Base-by-base conservation (phyloP, 2,329 filamentous ascomycete genomes). In the Botrytis deweyae region DNA sequence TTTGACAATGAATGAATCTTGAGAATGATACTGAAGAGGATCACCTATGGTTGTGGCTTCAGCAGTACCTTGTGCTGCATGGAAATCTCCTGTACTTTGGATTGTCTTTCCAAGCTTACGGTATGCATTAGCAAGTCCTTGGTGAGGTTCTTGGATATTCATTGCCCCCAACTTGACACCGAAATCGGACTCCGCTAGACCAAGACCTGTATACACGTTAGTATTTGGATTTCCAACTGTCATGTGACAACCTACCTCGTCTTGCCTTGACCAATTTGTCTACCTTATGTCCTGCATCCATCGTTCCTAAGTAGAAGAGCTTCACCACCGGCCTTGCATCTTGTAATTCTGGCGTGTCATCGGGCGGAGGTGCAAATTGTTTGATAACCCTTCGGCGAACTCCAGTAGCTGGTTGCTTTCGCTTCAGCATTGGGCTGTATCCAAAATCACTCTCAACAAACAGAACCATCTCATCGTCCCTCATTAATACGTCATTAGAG, bases 381-480 rank as follows among this genome's bases (percentile, higher is more conserved):
- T 99, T 99, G 82, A 99, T 87, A 75, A 98, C 92, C 85, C 98
- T 98, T 81, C 96, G 89, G 76, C 96, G 90, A 78, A 99, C 94
- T 62, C 96, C 96, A 1, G 96, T 99, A 14, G 96, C 96, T 36
- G 96, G 96, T 83, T 99, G 96, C 86, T 97, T 97, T 87, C 94
- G 94, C 82, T 95, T 92, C 65, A 98, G 91, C 80, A 98, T 92
- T 1, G 96, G 96, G 80, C 94, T 98, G 83, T 99, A 99, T 59
- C 96, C 96, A 82, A 98, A 98, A 82, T 99, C 96, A 81, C 94
- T 97, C 84, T 99, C 96, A n/a, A 99, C 94, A 80, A 99, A 99
- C 75, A 98, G 91, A 8, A 98, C 90, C 90, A 98, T 95, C 84
- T 99, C 96, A 76, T 98, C 95, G 81, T 99, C 96, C 76, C 92